A percentile compares a stretch with the other conserved stretches of the same genome.
Evolutionary conservation across 2,329 filamentous ascomycete genomes (phyloP).

Genomic region (Pseudogymnoascus sp.): DNA sequence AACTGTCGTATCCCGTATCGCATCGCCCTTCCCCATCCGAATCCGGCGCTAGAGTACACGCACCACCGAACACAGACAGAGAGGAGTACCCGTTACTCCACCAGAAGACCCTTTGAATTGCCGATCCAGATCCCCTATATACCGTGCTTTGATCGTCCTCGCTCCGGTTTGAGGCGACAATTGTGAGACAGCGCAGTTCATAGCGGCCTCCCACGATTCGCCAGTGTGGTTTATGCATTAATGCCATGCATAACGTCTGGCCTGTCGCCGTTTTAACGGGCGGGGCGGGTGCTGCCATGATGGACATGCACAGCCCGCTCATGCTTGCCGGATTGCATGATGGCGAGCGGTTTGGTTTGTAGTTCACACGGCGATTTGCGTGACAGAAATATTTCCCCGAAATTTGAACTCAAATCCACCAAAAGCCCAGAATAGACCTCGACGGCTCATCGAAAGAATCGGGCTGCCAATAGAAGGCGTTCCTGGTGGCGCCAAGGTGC

Average conservation of each 20-base stretch:
- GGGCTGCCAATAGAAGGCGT: not conserved
- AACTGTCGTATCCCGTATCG: not conserved
- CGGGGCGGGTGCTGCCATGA: not conserved
- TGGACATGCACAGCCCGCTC: not conserved
- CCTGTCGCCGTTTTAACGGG: not conserved
- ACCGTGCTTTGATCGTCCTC: not conserved
- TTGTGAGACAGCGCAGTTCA: not conserved
- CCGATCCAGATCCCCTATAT: not conserved
- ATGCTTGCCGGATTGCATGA: not conserved
- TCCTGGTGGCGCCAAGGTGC: constrained; percentile 3
- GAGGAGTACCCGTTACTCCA: not conserved
- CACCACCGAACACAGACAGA: not conserved
- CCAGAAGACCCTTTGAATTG: constrained; percentile 3
- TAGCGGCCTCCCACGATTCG: not conserved
- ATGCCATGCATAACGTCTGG: not conserved
- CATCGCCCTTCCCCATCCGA: not conserved
- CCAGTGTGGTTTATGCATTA: not conserved
- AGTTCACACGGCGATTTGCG: not conserved
- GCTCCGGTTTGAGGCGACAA: not conserved
- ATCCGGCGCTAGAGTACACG: constrained; percentile 3
- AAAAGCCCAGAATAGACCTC: not conserved
- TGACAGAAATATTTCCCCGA: not conserved
- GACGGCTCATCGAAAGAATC: not conserved
- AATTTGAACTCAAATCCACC: not conserved
- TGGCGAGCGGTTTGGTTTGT: not conserved